Evolutionary conservation across 2,329 filamentous ascomycete genomes (phyloP).

Genomic region (Phialemoniopsis sp.): DNA sequence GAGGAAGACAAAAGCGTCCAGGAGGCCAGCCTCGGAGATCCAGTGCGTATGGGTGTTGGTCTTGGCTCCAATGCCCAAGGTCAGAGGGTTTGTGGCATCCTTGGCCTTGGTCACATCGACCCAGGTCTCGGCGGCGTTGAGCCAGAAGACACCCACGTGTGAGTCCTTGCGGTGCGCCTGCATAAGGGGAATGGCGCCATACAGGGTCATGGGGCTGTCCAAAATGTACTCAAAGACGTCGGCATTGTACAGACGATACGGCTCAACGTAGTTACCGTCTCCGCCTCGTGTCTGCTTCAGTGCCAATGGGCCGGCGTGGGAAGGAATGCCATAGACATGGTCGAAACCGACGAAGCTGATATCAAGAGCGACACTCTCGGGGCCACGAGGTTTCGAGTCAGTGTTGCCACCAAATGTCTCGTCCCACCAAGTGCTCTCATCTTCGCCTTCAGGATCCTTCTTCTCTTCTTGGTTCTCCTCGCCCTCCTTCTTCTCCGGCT

Average conservation of each 20-base stretch:
- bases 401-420: constrained; percentile 94
- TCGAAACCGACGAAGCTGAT: constrained; percentile 90
- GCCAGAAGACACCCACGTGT: constrained; percentile 94
- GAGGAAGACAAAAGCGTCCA: constrained; percentile 93
- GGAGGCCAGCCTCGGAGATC: constrained; percentile 86
- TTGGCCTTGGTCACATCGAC: constrained; percentile 86
- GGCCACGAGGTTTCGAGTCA: constrained; percentile 90
- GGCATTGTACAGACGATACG: constrained; percentile 91
- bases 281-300: constrained; percentile 88
- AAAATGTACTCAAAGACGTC: constrained; percentile 98
- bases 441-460: constrained; percentile 44
- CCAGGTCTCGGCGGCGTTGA: constrained; percentile 97
- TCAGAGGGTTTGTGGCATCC: constrained; percentile 68
- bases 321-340: constrained; percentile 88
- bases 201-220: constrained; percentile 97
- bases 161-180: constrained; percentile 93
- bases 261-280: constrained; percentile 78
- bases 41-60: constrained; percentile 88
- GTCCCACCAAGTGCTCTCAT: constrained; percentile 97
- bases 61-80: constrained; percentile 64
- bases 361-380: constrained; percentile 86
- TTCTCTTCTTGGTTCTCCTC: constrained; percentile 30
- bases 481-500: constrained; percentile 49
- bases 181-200: constrained; percentile 97
- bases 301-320: constrained; percentile 84